Evolutionary conservation across 345 rosid species (phyloP).

Genomic region (Rubroshorea leprosula): DNA sequence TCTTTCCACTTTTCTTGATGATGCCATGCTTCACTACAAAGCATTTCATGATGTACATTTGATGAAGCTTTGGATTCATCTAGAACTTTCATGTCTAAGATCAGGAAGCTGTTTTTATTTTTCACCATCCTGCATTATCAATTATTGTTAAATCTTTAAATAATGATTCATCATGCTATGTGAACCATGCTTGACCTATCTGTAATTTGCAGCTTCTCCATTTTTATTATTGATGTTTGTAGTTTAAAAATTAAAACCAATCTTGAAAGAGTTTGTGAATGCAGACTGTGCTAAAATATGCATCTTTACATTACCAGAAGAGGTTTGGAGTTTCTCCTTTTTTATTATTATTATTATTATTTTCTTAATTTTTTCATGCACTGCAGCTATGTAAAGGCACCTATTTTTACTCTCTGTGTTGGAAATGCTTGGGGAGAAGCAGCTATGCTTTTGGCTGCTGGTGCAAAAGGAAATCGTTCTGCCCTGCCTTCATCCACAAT

Average conservation of each 20-base stretch:
- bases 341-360: slow-evolving; percentile 3
- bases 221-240: neutral
- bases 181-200: slow-evolving; percentile 7
- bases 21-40: slow-evolving; percentile 9
- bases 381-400: slow-evolving; percentile 70
- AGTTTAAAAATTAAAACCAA: neutral
- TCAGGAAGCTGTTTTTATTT: too few species aligned
- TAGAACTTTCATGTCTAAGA: too few species aligned
- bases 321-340: slow-evolving; percentile 9
- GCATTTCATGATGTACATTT: too few species aligned
- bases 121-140: neutral
- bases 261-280: slow-evolving; percentile 9
- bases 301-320: neutral
- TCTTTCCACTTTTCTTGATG: slow-evolving; percentile 14
- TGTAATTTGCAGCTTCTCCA: too few species aligned
- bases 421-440: slow-evolving; percentile 99
- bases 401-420: slow-evolving; percentile 90
- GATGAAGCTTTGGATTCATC: too few species aligned
- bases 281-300: neutral
- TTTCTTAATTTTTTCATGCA: slow-evolving; percentile 9
- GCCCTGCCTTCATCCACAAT: slow-evolving; percentile 67
- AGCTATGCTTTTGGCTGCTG: slow-evolving; percentile 75
- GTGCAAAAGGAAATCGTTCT: slow-evolving; percentile 55
- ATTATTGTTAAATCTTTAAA: neutral
- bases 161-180: neutral